These are phyloP conservation scores for Calocybe gangraenosa DNA, from an alignment of 768 basidiomycete genomes.

Conservation along the genomic window DNA sequence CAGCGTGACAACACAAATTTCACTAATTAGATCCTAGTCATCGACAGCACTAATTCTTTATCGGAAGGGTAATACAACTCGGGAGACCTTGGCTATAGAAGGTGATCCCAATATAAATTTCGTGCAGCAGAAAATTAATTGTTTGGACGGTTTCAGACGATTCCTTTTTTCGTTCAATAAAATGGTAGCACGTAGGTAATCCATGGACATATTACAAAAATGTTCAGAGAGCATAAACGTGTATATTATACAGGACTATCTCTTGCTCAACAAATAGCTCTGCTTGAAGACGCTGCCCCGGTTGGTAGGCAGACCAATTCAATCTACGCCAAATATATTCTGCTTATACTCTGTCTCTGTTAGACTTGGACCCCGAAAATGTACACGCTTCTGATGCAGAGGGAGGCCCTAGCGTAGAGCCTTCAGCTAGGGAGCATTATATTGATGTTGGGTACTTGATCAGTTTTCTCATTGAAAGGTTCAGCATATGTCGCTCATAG, in stretches of 20 bases:
- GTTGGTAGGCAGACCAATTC: constrained; percentile 49
- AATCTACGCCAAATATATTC: too few relatives aligned
- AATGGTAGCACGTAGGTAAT: constrained; percentile 13
- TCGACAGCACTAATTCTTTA: too few relatives aligned
- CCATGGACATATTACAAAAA: not conserved
- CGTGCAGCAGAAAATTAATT: too few relatives aligned
- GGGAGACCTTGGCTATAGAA: too few relatives aligned
- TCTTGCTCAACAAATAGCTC: constrained; percentile 76
- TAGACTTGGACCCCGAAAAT: constrained; percentile 79
- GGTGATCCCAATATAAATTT: too few relatives aligned
- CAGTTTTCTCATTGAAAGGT: too few relatives aligned
- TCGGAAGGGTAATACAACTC: too few relatives aligned
- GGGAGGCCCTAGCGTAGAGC: constrained; percentile 23
- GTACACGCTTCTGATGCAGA: constrained; percentile 47
- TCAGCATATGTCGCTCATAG: constrained; percentile 2
- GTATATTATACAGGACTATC: constrained; percentile 38
- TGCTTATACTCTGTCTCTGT: too few relatives aligned
- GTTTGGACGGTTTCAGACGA: too few relatives aligned
- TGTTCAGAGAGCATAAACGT: not conserved
- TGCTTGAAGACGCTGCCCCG: constrained; percentile 70
- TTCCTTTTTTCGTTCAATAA: not conserved
- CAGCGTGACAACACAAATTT: too few relatives aligned
- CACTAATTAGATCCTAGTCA: too few relatives aligned
- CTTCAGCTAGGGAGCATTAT: constrained; percentile 68
- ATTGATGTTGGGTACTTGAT: constrained; percentile 71